Evolutionary conservation across 2,329 filamentous ascomycete species (phyloP), one percentile per base, ranked within the genome.

Genomic region (Phaeoacremonium minimum): DNA sequence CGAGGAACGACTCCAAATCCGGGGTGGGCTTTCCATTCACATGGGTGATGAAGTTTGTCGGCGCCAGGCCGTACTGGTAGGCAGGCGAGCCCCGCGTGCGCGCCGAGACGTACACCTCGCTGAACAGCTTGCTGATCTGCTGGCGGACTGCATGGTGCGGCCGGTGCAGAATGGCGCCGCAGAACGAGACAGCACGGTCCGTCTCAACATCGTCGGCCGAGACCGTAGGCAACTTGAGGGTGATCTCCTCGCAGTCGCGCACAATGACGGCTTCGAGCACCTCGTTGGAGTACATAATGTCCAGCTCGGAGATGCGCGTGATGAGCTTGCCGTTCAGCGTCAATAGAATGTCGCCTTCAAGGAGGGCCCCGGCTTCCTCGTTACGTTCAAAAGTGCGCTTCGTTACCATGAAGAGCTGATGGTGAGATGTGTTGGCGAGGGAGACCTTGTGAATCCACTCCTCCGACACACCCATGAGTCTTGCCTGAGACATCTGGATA

Each of bases 361-460:
- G 72, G 13, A 98, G 73, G 13, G 82, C 77, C 71, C 38, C 54
- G 1, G 67, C 66, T 3, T 67, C 58, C 30, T 61, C 61, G 33
- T 64, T 57, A 16, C 59, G 42, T 36, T 44, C 42, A 12, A 83
- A 83, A 0, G 77, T 80, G 32, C 95, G 83, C 66, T 98, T 98
- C 51, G 88, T 85, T 18, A 98, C 88, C 86, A 98, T 96, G 69
- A 98, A 98, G 26, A 98, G 77, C 64, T 98, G 93, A 56, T 98
- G 93, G 40, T 89, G 86, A 34, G 93, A 83, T 28, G 87, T 85
- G 60, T 98, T 96, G 44, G 88, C 87, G 46, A 82, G 72, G 36
- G 93, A 42, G 5, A 44, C 91, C 60, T 88, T 85, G 49, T 87
- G 75, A 51, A 98, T 95, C 93, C 91, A 97, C 44, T 94, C 84